Evolutionary conservation across 78 protist genomes (phyloP).

Genomic region (Dictyostelium firmibasis): DNA sequence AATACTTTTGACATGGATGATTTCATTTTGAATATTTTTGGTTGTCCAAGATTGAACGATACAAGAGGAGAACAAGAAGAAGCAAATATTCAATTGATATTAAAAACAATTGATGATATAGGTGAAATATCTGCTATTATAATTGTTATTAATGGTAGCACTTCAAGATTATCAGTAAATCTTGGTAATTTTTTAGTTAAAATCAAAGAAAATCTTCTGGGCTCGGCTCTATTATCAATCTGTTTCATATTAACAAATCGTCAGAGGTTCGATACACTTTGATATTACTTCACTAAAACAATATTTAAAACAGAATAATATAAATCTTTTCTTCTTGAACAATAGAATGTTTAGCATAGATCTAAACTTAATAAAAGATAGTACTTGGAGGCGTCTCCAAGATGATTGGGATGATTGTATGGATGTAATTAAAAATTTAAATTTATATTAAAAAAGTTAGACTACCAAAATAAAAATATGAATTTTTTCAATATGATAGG

Average conservation of each 20-base stretch:
- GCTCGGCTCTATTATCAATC: background rate
- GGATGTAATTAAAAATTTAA: background rate
- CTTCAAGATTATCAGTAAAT: background rate
- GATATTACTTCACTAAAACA: background rate
- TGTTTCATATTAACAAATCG: background rate
- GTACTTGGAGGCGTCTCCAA: background rate
- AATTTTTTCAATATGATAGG: too few relatives aligned
- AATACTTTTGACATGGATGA: background rate
- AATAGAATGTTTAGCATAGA: background rate
- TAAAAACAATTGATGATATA: background rate
- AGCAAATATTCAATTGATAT: background rate
- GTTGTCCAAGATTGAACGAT: slow-evolving; percentile 20
- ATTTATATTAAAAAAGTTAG: background rate
- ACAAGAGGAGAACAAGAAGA: slow-evolving; percentile 38
- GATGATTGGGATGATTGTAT: background rate
- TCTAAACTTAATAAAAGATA: background rate
- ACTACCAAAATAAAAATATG: too few relatives aligned
- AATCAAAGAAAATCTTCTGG: background rate
- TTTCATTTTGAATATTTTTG: background rate
- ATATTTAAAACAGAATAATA: background rate
- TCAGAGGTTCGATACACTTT: background rate
- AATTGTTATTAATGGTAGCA: background rate
- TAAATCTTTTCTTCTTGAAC: background rate
- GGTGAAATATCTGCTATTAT: background rate
- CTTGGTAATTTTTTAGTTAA: background rate